Evolutionary conservation across 2,329 filamentous ascomycete species (phyloP), one percentile per base, ranked within the genome.

Genomic region (Cyphellophora europaea): DNA sequence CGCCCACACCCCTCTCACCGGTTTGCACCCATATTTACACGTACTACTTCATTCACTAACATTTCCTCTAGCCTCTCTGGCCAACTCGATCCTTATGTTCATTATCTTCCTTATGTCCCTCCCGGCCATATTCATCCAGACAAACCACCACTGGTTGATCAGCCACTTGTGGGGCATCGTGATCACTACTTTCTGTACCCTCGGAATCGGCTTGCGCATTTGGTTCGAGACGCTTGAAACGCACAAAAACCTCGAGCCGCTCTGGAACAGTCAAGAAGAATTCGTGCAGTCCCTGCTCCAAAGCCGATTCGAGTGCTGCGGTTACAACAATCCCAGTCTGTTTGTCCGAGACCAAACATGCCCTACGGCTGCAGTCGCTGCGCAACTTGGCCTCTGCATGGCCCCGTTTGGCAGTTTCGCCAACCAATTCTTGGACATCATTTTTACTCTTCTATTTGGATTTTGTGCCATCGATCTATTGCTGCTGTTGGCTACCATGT

Each of bases 381-480:
- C 79, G 11, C 67, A 82, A 21, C 72, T 79, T 53, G 68, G 71
- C 37, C 82, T 82, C 6, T 91, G 84, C 54, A 71, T 81, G 11
- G 66, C 70, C 2, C 70, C 77, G 2, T 76, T 91, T 47, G 72
- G 73, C 15, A 71, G 64, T 35, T 86, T 80, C 50, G 71, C 78
- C 40, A 87, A 86, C 58, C 62, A 65, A 39, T 82, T 80, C 51
- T 63, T 89, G 44, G 82, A 87, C 58, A 61, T 76, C 37, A 75
- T 89, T 53, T 91, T 89, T 57, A 91, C 84, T 1, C 76, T 75
- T 15, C 68, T 82, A 35, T 91, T 91, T 55, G 84, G 82, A 42
- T 77, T 89, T 56, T 82, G 88, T 42, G 71, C 69, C 38, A 55
- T 85, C 45, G 77, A 87, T 52, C 71, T 71, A 27, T 52, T 84